Evolutionary conservation across 108 stramenopile genomes (phyloP), one percentile per base, ranked within the genome.

Genomic region (Skeletonema marinoi): DNA sequence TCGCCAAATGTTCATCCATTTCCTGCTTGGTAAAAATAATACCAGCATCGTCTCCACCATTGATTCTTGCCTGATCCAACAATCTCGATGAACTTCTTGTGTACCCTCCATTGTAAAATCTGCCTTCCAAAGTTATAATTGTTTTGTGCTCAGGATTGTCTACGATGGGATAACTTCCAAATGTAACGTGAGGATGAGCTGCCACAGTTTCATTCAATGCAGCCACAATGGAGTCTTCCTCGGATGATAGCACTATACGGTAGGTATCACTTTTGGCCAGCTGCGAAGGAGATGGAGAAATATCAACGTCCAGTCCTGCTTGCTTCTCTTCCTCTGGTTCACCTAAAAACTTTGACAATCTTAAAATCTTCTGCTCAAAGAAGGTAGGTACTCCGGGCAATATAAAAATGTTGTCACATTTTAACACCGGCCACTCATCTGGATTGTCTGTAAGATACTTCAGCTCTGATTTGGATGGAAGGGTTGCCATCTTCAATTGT

Each of bases 351-450:
- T 77, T 74, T 17, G 91, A 87, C 19, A 98, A 84, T 17, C 71
- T 32, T 91, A 74, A 74, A 59, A 98, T 92, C 70, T 97, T 97
- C 62, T 83, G 69, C 67, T 87, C 70, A 78, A 97, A 98, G 65
- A 89, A 98, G 54, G 87, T 70, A 1, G 98, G 98, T 60, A 98
- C 91, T 2, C 98, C 98, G 7, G 98, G 98, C 11, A 98, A 81
- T 42, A 98, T 90, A 71, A 97, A 98, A 50, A 98, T 93, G 58
- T 98, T 98, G 39, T 88, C 75, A 70, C 92, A 92, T 84, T 95
- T 92, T 65, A 93, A 80, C 25, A 93, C 75, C 6, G 96, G 94
- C 94, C 96, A 94, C 29, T 92, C 90, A 14, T 84, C 61, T 44
- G 75, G 35, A 46, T 81, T 65, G 3, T 82, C 77, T 0, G 92